Percentiles rank a stretch among this genome's conserved stretches.
These are phyloP conservation scores for Zymoseptoria pseudotritici DNA, from an alignment of 2,329 filamentous ascomycete genomes.

Conservation along the genomic window DNA sequence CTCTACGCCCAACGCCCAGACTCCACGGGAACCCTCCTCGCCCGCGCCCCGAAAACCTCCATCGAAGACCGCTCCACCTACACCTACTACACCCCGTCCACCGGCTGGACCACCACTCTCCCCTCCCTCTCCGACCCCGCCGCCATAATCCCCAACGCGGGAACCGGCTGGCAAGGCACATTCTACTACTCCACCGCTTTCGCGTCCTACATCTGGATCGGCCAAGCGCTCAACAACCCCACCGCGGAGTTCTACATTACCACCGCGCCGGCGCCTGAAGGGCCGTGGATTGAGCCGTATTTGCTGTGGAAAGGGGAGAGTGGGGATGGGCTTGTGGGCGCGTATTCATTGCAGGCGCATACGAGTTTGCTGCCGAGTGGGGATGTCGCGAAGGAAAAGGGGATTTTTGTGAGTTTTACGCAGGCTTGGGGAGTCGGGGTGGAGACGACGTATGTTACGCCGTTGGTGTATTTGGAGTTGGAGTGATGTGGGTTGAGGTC, in stretches of 20 bases:
- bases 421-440: slow-evolving; percentile 13
- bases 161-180: slow-evolving; percentile 25
- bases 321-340: slow-evolving; percentile 10
- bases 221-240: slow-evolving; percentile 7
- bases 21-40: slow-evolving; percentile 10
- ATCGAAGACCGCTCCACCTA: slow-evolving; percentile 19
- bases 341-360: slow-evolving; percentile 19
- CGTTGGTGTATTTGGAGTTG: slow-evolving; percentile 17
- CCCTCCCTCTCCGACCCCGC: slow-evolving; percentile 11
- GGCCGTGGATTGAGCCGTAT: slow-evolving; percentile 24
- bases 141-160: slow-evolving; percentile 19
- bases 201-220: slow-evolving; percentile 28
- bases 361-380: slow-evolving; percentile 10
- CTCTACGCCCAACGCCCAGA: slow-evolving; percentile 17
- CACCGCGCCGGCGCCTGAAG: slow-evolving; percentile 25
- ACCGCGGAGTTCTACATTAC: slow-evolving; percentile 22
- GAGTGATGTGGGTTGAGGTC: neutral
- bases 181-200: slow-evolving; percentile 26
- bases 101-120: slow-evolving; percentile 12
- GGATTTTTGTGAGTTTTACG: slow-evolving; percentile 16
- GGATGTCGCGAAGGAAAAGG: slow-evolving; percentile 9
- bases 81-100: slow-evolving; percentile 13
- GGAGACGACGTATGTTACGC: slow-evolving; percentile 11
- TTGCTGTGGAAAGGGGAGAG: slow-evolving; percentile 13
- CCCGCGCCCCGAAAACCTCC: slow-evolving; percentile 10